Evolutionary conservation across 2,329 filamentous ascomycete genomes (phyloP).

Genomic region (Incumbomyces lentus): DNA sequence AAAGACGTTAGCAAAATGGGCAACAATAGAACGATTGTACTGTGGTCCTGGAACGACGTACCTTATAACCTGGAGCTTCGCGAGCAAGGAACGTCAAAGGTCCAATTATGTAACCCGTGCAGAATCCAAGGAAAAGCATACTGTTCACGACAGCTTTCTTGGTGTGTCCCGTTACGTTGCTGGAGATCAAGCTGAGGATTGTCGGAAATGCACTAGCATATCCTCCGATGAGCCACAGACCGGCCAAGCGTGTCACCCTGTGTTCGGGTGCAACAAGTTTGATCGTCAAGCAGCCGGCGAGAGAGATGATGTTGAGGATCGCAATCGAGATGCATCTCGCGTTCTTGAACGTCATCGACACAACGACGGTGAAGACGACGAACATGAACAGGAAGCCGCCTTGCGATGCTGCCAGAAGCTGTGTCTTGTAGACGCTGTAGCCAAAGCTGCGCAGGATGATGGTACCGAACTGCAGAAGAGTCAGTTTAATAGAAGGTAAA

Average conservation of each 20-base stretch:
- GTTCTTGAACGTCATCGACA: conserved; percentile 14
- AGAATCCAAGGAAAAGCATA: no score
- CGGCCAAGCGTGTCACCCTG: conserved; percentile 16
- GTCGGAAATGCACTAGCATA: conserved; percentile 18
- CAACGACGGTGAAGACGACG: conserved; percentile 14
- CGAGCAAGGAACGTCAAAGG: no score
- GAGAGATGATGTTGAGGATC: conserved; percentile 13
- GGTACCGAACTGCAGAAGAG: conserved; percentile 12
- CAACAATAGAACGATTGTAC: no score
- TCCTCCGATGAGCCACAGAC: conserved; percentile 17
- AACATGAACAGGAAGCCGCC: conserved; percentile 17
- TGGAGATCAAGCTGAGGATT: conserved; percentile 9
- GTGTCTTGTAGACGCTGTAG: conserved; percentile 19
- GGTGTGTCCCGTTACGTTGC: conserved; percentile 38
- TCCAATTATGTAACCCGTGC: no score
- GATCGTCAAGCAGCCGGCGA: conserved; percentile 19
- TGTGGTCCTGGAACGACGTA: no score
- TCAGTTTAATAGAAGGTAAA: neutral
- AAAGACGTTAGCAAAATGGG: no score
- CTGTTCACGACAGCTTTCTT: no score
- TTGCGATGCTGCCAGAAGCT: conserved; percentile 18
- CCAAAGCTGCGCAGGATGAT: conserved; percentile 20
- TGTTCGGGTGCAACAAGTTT: conserved; percentile 14
- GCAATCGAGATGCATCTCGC: conserved; percentile 15
- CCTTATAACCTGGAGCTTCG: no score